A percentile compares a stretch with the other conserved stretches of the same genome.
phyloP scores from a whole-genome alignment of 441 rosid species.

The Manihot esculenta region DNA sequence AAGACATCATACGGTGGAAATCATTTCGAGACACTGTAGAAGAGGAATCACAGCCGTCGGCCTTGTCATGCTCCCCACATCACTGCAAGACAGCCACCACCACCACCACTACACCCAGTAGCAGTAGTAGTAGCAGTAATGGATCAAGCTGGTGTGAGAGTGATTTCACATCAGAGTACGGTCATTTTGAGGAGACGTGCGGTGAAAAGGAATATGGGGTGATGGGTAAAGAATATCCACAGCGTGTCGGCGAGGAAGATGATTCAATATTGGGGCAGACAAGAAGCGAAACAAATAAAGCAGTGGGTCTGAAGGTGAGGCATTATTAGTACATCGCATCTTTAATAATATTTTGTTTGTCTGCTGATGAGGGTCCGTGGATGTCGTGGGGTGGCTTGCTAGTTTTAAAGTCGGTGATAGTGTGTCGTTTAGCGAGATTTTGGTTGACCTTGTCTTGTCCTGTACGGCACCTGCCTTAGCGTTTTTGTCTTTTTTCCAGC shows the following conservation, averaged over 20 bases:
- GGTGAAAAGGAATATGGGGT: constrained; percentile 17
- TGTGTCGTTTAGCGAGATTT: constrained; percentile 28
- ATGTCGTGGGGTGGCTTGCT: constrained; percentile 3
- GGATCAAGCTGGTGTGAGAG: constrained; percentile 86
- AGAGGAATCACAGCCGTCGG: constrained; percentile 33
- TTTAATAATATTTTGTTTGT: constrained; percentile 27
- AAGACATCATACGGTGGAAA: constrained; percentile 80
- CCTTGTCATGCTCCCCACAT: constrained; percentile 30
- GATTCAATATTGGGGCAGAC: constrained; percentile 32
- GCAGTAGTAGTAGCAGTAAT: constrained; percentile 26
- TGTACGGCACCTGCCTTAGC: constrained; percentile 14
- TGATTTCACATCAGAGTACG: constrained; percentile 58
- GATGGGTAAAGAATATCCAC: constrained; percentile 37
- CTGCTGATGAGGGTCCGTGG: constrained; percentile 40
- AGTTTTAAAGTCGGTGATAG: constrained; percentile 5
- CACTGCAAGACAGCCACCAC: constrained; percentile 39
- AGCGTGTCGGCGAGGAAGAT: constrained; percentile 57
- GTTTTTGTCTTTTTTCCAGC: background rate
- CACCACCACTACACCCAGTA: constrained; percentile 32
- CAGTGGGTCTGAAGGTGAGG: constrained; percentile 58
- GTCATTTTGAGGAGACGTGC: constrained; percentile 26
- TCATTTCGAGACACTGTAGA: constrained; percentile 65
- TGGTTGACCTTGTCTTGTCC: constrained; percentile 27
- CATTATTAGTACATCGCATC: constrained; percentile 22
- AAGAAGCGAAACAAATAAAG: constrained; percentile 24